A percentile compares a stretch with the other conserved stretches of the same genome.
phyloP scores from a whole-genome alignment of 2,329 filamentous ascomycete genomes.

The Sclerotinia subarctica region DNA sequence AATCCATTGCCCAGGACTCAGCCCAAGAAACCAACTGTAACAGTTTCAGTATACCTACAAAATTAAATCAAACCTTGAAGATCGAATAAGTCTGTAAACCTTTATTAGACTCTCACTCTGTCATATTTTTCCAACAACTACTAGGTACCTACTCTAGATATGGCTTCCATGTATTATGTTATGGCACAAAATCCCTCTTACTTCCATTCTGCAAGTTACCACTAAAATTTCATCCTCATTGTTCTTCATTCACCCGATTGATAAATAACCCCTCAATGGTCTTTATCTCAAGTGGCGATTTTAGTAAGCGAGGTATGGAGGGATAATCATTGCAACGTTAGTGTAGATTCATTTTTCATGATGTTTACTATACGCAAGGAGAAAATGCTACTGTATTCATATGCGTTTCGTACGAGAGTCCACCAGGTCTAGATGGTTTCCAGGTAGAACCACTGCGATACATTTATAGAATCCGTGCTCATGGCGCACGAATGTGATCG shows the following conservation, averaged over 20 bases:
- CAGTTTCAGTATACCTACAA: not conserved
- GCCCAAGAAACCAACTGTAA: not conserved
- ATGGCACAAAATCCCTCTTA: not conserved
- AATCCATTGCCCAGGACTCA: not conserved
- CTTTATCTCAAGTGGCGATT: constrained; percentile 11
- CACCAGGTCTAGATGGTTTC: not conserved
- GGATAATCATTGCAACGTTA: constrained; percentile 1
- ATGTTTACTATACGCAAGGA: not conserved
- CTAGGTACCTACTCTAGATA: too few relatives aligned
- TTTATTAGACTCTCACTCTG: not conserved
- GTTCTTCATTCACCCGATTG: not conserved
- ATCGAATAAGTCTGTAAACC: not conserved
- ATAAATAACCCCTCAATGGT: constrained; percentile 11
- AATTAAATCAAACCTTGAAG: not conserved
- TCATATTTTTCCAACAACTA: not conserved
- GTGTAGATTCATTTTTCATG: not conserved
- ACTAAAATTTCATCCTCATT: not conserved
- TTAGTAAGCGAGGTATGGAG: constrained; percentile 7
- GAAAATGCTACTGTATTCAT: not conserved
- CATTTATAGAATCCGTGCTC: constrained; percentile 1
- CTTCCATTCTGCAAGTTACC: not conserved
- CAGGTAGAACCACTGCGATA: not conserved
- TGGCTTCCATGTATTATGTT: not conserved
- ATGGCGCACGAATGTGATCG: not conserved
- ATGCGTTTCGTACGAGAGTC: not conserved